Conservation (phyloP, 2,329 filamentous ascomycete genomes). For the Sporothrix euskadiensis region DNA sequence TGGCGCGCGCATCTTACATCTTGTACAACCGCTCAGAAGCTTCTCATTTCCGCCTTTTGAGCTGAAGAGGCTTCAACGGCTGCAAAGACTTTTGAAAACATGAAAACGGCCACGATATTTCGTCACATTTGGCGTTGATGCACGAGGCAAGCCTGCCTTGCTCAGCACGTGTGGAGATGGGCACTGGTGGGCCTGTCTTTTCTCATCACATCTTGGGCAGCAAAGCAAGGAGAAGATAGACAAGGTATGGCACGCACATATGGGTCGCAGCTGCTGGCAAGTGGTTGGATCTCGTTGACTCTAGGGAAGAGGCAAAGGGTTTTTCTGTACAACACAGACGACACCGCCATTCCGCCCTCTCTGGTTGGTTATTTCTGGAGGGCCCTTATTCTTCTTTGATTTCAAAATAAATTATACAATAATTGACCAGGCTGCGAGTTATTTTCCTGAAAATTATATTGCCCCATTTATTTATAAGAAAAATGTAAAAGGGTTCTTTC, state of each 20-base stretch:
- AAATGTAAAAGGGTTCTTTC: not conserved
- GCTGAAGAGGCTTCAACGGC: not conserved
- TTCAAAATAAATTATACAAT: not conserved
- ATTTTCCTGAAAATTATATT: not conserved
- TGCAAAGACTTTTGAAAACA: not conserved
- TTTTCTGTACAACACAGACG: not conserved
- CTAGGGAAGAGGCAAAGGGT: not conserved
- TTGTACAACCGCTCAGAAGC: not conserved
- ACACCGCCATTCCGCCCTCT: conserved; percentile 13
- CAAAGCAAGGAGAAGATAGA: not conserved
- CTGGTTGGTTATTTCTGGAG: not conserved
- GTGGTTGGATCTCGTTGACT: conserved; percentile 5
- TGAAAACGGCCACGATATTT: not conserved
- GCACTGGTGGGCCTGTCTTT: not conserved
- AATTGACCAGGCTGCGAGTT: not conserved
- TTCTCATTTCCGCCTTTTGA: not conserved
- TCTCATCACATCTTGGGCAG: conserved; percentile 12
- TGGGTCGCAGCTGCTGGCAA: not conserved
- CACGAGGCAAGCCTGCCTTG: not conserved
- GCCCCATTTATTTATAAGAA: not conserved
- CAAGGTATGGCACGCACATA: not conserved
- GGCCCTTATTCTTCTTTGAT: not conserved
- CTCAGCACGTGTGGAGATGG: not conserved
- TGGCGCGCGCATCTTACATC: conserved; percentile 13
- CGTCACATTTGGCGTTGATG: conserved; percentile 2